These are phyloP conservation scores for Phytopythium sindhum DNA, from an alignment of 352 stramenopile genomes.

Conservation along the genomic window DNA sequence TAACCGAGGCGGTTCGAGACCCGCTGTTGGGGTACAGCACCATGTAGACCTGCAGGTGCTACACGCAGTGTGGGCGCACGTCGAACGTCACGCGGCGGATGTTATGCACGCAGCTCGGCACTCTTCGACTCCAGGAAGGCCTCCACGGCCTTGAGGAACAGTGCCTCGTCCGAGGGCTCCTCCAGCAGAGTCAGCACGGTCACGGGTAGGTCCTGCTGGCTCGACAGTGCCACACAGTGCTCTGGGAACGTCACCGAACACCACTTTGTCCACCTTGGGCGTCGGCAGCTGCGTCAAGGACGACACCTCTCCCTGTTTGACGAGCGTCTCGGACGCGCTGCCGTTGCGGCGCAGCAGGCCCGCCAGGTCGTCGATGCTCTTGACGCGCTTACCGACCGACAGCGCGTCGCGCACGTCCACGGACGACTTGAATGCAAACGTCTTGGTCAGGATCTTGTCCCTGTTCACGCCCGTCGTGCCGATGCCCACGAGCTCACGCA, in stretches of 20 bases:
- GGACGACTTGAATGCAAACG: constrained; percentile 84
- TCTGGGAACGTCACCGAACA: constrained; percentile 66
- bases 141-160: constrained; percentile 54
- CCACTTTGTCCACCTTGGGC: constrained; percentile 70
- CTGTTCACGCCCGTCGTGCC: constrained; percentile 50
- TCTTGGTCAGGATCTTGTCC: constrained; percentile 72
- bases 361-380: constrained; percentile 85
- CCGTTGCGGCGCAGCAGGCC: constrained; percentile 66
- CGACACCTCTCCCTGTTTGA: constrained; percentile 20
- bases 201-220: constrained; percentile 59
- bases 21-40: constrained; percentile 82
- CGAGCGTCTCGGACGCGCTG: constrained; percentile 32
- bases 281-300: constrained; percentile 48
- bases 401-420: constrained; percentile 77
- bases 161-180: constrained; percentile 53
- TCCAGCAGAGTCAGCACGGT: constrained; percentile 84
- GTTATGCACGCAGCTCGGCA: constrained; percentile 61
- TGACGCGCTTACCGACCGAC: constrained; percentile 61
- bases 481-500: constrained; percentile 84
- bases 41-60: constrained; percentile 45
- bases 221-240: constrained; percentile 64
- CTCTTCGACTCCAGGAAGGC: constrained; percentile 64
- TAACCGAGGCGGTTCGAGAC: constrained; percentile 89
- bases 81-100: constrained; percentile 89
- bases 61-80: constrained; percentile 56